Base-by-base conservation (phyloP, 2,329 filamentous ascomycete species). In the Zarea fungicola region DNA sequence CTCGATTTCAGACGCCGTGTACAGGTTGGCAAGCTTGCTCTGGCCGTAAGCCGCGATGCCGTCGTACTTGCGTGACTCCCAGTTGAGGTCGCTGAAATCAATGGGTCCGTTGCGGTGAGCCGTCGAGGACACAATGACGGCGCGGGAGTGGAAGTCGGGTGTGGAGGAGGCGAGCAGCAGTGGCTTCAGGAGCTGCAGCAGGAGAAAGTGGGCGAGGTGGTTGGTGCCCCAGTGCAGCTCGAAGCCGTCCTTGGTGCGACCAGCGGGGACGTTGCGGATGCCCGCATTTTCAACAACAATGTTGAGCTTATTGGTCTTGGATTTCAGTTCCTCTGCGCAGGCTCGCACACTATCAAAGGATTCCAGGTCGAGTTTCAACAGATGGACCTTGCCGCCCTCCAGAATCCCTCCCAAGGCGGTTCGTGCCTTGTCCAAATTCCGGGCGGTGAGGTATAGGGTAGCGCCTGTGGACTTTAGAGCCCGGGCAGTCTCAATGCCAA, bases 171-270 rank as follows among this genome's bases (percentile, higher is more conserved):
- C 54, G 0, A 78, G 58, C 6, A 80, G 58, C 0, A 66, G 57
- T 0, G 66, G 59, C 22, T 72, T 72, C 23, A 81, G 62, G 0
- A 78, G 65, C 11, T 75, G 63, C 55, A 76, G 72, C 14, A 81
- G 65, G 0, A 80, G 66, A 62, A 80, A 81, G 54, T 79, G 74
- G 8, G 63, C 68, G 2, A 82, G 61, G 55, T 81, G 71, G 57
- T 80, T 80, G 6, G 68, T 72, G 28, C 69, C 76, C 51, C 81
- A 73, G 49, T 80, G 76, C 0, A 58, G 58, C 54, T 63, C 61
- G 26, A 56, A 53, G 10, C 58, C 60, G 14, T 60, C 59, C 13
- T 43, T 45, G 6, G 55, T 56, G 16, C 39, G 5, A 42, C 42
- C 25, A 54, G 48, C 13, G 52, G 55, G 10, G 35, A 42, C 4